Evolutionary conservation across 352 stramenopile species (phyloP), one percentile per base, ranked within the genome.

Genomic region (Globisporangium emineosum): DNA sequence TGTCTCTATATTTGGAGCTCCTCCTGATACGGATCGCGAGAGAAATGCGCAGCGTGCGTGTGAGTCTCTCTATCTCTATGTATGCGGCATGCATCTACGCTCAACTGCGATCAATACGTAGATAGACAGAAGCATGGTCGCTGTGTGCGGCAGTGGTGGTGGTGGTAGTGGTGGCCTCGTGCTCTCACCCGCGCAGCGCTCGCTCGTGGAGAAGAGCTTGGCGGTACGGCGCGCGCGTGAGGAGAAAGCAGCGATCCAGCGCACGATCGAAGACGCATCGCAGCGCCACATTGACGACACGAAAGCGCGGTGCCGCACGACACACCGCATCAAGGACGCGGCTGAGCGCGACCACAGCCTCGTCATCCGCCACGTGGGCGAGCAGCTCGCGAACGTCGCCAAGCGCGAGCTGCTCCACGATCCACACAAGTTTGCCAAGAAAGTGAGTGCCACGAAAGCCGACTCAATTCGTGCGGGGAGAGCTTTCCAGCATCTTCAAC

Each of bases 311-410:
- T 77, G 73, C 56, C 63, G 65, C 27, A 29, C 59, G 43, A 67
- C 67, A 9, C 50, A 73, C 0, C 43, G 43, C 43, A 37, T 63
- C 30, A 43, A 69, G 35, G 53, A 67, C 23, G 65, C 54, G 3
- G 27, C 49, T 0, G 56, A 67, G 37, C 64, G 68, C 8, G 67
- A 77, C 50, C 78, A 72, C 33, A 73, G 72, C 10, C 71, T 90
- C 32, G 79, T 88, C 56, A 76, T 90, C 60, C 78, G 81, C 12
- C 81, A 90, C 49, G 78, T 90, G 19, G 81, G 78, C 27, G 77
- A 86, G 65, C 69, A 85, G 64, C 74, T 90, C 7, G 81, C 77
- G 29, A 75, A 72, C 12, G 67, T 90, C 17, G 78, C 78, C 17
- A 67, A 77, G 35, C 62, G 66, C 43, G 59, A 79, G 29, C 7